Evolutionary conservation across 805 yeast species (phyloP), one percentile per base, ranked within the genome.

Genomic region (Scheffersomyces ergatensis): DNA sequence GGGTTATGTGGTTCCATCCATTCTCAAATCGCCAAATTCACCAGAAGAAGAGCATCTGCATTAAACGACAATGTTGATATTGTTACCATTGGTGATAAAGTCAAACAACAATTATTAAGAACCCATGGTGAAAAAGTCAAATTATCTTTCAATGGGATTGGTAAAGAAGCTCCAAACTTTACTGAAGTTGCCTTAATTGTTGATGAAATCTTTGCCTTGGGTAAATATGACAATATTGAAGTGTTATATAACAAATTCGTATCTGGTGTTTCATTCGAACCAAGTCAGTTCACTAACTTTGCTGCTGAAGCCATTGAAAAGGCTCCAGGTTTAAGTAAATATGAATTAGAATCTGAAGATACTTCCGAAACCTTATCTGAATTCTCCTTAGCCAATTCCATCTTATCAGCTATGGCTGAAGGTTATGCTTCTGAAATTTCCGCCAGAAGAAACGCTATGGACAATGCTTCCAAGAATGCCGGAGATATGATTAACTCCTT

Each of bases 361-460:
- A 77, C 85, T 41, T 79, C 95, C 59, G 81, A 76, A 49, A 83
- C 86, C 50, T 70, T 87, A 55, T 67, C 95, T 51, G 95, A 90
- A 74, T 89, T 86, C 74, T 77, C 95, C 36, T 78, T 93, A 56
- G 90, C 98, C 52, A 90, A 88, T 80, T 80, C 89, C 60, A 78
- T 92, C 58, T 80, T 85, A 67, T 73, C 90, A 60, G 97, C 96
- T 47, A 79, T 90, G 78, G 92, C 97, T 51, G 97, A 93, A 67
- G 98, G 97, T 71, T 90, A 92, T 72, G 97, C 98, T 47, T 87
- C 98, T 44, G 99, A 92, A 78, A 80, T 90, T 54, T 85, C 95
- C 51, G 97, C 99, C 46, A 90, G 99, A 83, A 90, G 99, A 83
- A 92, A 89, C 67, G 98, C 99, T 56, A 92, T 92, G 99, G 99